Evolutionary conservation across 2,329 filamentous ascomycete species (phyloP), one percentile per base, ranked within the genome.

Genomic region (Phyllosticta citrichinensis): DNA sequence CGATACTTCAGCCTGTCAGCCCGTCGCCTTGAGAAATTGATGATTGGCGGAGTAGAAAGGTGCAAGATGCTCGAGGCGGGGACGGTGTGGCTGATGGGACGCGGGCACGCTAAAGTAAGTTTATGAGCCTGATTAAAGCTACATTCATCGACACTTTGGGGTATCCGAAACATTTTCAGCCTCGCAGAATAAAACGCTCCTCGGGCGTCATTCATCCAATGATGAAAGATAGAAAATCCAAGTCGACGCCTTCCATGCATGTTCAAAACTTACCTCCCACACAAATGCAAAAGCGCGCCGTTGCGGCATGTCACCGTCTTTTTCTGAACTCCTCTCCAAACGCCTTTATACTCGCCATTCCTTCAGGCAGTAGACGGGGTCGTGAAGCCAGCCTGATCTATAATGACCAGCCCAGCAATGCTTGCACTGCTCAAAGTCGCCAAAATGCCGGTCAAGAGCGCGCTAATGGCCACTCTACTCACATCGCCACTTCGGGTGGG

Each of bases 371-470:
- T 47, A 22, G 57, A 47, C 40, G 57, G 22, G 11, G 52, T 62
- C 30, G 62, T 55, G 47, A 66, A 71, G n/a, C 65, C 65, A 9
- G 64, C 66, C 67, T 81, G 73, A 64, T 83, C 74, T 20, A 83
- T 85, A 54, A 89, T 82, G 63, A 96, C 79, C 73, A 96, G 80
- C 52, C 89, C 89, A 1, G 89, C 89, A 68, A 93, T 85, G 59
- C 82, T 84, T 17, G 91, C 91, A 67, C 86, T 89, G 2, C 86
- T 91, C 67, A 96, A 77, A 0, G 91, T 96, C 27, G 87, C 83
- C 63, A 95, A 77, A 35, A 94, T 84, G 69, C 91, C 91, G 0
- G 88, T 87, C 58, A 91, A 72, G 64, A 96, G 80, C 5, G 91
- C 89, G 33, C 87, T 91, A 20, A 95, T 62, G 2, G 90, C 90